A percentile compares a stretch with the other conserved stretches of the same genome.
These are phyloP conservation scores for Exophiala sideris DNA, from an alignment of 2,329 filamentous ascomycete species.

Conservation along the genomic window DNA sequence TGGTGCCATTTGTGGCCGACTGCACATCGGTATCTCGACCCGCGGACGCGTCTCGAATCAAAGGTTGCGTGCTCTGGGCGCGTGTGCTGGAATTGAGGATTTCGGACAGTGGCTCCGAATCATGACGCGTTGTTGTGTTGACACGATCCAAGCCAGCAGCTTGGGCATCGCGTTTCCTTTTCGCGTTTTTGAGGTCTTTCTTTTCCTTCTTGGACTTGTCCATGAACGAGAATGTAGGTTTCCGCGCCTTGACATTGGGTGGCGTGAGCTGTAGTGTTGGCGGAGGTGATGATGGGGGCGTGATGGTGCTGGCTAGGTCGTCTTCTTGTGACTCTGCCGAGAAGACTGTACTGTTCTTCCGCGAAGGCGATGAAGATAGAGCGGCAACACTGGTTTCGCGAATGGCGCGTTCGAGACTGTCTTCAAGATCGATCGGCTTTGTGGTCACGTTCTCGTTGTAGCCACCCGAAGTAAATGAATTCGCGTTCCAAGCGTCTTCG, in stretches of 20 bases:
- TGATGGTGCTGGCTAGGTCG: constrained; percentile 38
- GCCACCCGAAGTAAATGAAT: constrained; percentile 8
- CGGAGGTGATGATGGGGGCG: constrained; percentile 53
- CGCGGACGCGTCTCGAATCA: constrained; percentile 4
- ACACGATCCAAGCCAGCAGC: constrained; percentile 30
- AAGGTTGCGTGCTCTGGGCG: constrained; percentile 11
- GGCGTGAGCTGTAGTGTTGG: constrained; percentile 39
- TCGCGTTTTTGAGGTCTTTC: constrained; percentile 27
- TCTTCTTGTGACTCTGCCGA: constrained; percentile 43
- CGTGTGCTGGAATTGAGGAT: constrained; percentile 26
- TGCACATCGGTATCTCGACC: constrained; percentile 6
- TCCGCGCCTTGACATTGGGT: constrained; percentile 43
- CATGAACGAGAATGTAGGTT: constrained; percentile 51
- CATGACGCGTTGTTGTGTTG: constrained; percentile 13
- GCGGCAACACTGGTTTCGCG: constrained; percentile 45
- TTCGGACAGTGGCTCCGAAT: constrained; percentile 29
- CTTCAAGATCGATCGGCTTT: constrained; percentile 38
- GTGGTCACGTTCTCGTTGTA: constrained; percentile 27
- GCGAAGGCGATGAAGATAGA: constrained; percentile 45
- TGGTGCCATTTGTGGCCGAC: constrained; percentile 8
- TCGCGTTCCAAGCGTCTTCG: constrained; percentile 29
- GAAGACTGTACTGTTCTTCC: constrained; percentile 44
- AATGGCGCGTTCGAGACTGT: constrained; percentile 47
- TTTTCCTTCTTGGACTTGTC: constrained; percentile 27
- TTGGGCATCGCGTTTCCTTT: constrained; percentile 40